These are phyloP conservation scores for Chlamydomonas incerta DNA, from an alignment of 139 green algal species.

Conservation along the genomic window DNA sequence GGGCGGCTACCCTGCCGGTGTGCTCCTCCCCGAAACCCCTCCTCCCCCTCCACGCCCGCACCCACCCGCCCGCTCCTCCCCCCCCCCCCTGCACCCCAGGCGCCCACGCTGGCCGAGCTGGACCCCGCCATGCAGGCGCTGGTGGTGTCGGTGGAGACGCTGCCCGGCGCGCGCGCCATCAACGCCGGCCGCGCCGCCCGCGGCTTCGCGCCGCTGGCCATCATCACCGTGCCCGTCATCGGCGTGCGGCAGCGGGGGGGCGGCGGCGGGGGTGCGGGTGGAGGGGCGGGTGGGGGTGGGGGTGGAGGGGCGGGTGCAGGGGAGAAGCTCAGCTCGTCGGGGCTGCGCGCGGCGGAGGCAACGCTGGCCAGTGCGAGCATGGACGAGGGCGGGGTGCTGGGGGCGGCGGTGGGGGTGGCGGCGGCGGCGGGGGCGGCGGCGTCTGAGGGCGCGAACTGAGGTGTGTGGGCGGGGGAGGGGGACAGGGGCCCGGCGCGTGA, in stretches of 20 bases:
- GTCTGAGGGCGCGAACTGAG: no score
- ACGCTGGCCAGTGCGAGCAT: neutral
- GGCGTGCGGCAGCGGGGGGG: slow-evolving; percentile 10
- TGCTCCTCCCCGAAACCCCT: no score
- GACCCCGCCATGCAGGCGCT: slow-evolving; percentile 80
- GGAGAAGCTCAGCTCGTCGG: slow-evolving; percentile 79
- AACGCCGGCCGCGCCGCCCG: slow-evolving; percentile 64
- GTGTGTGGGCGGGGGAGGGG: no score
- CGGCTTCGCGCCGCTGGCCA: slow-evolving; percentile 69
- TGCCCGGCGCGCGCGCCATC: slow-evolving; percentile 78
- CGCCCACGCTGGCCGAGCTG: slow-evolving; percentile 79
- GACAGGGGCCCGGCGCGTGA: no score
- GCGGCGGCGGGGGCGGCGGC: no score
- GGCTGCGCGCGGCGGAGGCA: slow-evolving; percentile 59
- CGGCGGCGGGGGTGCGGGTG: neutral
- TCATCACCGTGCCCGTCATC: slow-evolving; percentile 85
- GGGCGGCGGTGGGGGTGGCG: no score
- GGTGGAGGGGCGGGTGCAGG: neutral
- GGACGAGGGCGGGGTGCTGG: neutral
- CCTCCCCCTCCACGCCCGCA: no score
- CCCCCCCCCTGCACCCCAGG: slow-evolving; percentile 54
- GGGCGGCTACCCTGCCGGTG: no score
- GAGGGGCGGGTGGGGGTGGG: neutral
- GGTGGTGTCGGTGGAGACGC: slow-evolving; percentile 91
- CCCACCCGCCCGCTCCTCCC: no score